Percentiles rank a stretch among this genome's conserved stretches.
Evolutionary conservation across 1,284 basidiomycete genomes (phyloP).

Genomic region (Ganoderma meredithae): DNA sequence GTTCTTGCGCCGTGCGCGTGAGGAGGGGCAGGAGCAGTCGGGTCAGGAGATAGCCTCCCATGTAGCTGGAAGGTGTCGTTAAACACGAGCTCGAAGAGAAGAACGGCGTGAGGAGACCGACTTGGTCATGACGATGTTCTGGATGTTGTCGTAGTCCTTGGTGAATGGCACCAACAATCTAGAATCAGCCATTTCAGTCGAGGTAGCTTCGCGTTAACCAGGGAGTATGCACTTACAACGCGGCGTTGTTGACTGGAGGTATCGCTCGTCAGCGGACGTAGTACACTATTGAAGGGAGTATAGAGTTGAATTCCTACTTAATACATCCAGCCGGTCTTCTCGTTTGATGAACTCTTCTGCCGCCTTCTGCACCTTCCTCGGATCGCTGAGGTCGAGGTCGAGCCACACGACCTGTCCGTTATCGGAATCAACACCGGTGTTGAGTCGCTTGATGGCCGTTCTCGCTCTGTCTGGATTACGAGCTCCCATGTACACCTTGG

Average conservation of each 20-base stretch:
- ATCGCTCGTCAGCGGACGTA: neutral
- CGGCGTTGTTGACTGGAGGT: neutral
- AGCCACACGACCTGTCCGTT: constrained; percentile 54
- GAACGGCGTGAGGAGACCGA: neutral
- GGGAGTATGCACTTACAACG: neutral
- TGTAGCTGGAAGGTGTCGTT: neutral
- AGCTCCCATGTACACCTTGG: neutral
- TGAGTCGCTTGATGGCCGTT: neutral
- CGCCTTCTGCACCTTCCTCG: constrained; percentile 49
- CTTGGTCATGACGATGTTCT: constrained; percentile 1
- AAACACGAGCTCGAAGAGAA: no score
- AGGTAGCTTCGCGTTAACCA: neutral
- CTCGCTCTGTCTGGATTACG: neutral
- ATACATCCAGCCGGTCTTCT: neutral
- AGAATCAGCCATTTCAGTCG: neutral
- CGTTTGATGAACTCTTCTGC: constrained; percentile 52
- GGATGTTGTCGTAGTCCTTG: neutral
- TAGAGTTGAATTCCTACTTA: neutral
- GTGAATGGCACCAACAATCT: neutral
- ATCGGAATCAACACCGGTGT: neutral
- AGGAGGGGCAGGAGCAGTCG: neutral
- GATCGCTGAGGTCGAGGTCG: constrained; percentile 54
- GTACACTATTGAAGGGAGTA: neutral
- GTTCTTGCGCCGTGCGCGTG: neutral
- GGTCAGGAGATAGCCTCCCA: neutral